Conservation (phyloP, 2,329 filamentous ascomycete species). For the Gaeumannomyces tritici region DNA sequence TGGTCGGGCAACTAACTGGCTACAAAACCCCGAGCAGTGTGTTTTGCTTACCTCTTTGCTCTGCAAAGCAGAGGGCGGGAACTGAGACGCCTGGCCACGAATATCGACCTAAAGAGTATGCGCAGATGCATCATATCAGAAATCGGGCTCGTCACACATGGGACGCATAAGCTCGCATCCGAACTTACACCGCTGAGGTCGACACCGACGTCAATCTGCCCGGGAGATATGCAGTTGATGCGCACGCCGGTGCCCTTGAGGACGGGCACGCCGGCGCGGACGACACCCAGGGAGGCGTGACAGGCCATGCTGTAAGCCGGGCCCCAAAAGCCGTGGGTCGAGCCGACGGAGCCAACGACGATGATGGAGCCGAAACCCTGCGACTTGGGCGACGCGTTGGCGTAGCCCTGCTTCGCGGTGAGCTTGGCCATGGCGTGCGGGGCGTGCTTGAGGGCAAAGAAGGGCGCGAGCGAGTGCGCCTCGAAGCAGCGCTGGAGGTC, state of each 20-base stretch:
- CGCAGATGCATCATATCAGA: not conserved
- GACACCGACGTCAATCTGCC: slow-evolving; percentile 28
- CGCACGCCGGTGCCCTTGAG: slow-evolving; percentile 49
- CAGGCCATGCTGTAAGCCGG: slow-evolving; percentile 51
- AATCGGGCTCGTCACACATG: not conserved
- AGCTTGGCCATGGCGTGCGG: slow-evolving; percentile 54
- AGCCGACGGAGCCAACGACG: slow-evolving; percentile 49
- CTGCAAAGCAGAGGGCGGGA: slow-evolving; percentile 45
- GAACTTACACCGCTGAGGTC: slow-evolving; percentile 30
- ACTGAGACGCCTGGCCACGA: slow-evolving; percentile 39
- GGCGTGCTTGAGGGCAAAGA: slow-evolving; percentile 56
- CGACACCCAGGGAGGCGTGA: slow-evolving; percentile 52
- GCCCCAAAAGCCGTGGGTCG: slow-evolving; percentile 50
- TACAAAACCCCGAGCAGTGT: not conserved
- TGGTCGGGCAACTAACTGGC: not conserved
- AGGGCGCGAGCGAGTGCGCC: slow-evolving; percentile 50
- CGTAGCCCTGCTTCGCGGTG: slow-evolving; percentile 41
- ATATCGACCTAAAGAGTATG: slow-evolving; percentile 28
- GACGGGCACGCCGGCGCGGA: slow-evolving; percentile 45
- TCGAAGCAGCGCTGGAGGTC: slow-evolving; percentile 50
- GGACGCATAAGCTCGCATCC: not conserved
- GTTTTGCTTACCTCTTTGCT: slow-evolving; percentile 26
- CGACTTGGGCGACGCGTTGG: slow-evolving; percentile 51
- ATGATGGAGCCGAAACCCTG: slow-evolving; percentile 52
- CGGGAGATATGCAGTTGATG: slow-evolving; percentile 42